Percentiles rank a stretch among this genome's conserved stretches.
These are phyloP conservation scores for Colletotrichum costaricense DNA, from an alignment of 2,329 filamentous ascomycete species.

Conservation along the genomic window DNA sequence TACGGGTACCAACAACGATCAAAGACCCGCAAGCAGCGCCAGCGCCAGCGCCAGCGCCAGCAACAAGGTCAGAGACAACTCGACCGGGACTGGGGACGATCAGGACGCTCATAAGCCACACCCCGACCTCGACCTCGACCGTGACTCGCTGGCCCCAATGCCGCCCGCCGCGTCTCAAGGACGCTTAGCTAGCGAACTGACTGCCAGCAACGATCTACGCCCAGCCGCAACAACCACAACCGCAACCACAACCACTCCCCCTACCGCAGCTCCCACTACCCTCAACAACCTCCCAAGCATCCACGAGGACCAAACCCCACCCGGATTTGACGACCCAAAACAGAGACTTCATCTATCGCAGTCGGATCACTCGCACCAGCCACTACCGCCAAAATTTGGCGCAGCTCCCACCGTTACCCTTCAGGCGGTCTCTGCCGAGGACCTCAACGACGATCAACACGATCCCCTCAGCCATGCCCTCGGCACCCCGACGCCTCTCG, in stretches of 20 bases:
- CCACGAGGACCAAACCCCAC: constrained; percentile 30
- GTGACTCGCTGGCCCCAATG: constrained; percentile 27
- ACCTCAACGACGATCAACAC: constrained; percentile 22
- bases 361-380: not conserved
- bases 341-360: not conserved
- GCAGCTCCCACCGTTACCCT: constrained; percentile 16
- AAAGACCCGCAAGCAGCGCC: constrained; percentile 24
- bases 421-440: constrained; percentile 1
- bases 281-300: constrained; percentile 35
- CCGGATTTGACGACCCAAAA: constrained; percentile 7
- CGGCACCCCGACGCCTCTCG: constrained; percentile 30
- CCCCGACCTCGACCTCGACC: constrained; percentile 14
- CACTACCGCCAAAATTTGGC: not conserved
- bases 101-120: constrained; percentile 29
- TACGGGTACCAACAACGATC: not conserved
- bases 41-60: constrained; percentile 33
- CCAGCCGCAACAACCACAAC: constrained; percentile 39
- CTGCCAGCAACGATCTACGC: constrained; percentile 51
- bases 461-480: constrained; percentile 35
- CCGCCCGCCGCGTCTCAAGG: constrained; percentile 33
- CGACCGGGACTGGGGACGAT: constrained; percentile 20
- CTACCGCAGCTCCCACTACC: constrained; percentile 34
- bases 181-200: constrained; percentile 38
- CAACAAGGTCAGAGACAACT: constrained; percentile 22
- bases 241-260: constrained; percentile 45